Evolutionary conservation across 2,329 filamentous ascomycete species (phyloP), one percentile per base, ranked within the genome.

Genomic region (Aspergillus neoniger): DNA sequence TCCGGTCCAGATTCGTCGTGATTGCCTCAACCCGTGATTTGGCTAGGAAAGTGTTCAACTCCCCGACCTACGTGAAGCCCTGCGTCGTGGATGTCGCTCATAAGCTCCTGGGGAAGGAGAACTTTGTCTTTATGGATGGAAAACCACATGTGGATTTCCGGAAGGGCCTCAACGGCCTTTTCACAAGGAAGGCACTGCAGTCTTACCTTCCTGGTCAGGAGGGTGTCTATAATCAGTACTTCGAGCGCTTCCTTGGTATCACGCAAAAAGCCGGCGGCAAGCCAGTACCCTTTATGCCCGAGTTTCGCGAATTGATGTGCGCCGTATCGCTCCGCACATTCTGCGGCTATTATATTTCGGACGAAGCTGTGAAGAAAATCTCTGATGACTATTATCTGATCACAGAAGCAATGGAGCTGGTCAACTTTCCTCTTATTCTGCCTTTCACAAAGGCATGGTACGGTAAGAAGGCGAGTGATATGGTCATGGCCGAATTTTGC

Each of bases 121-220:
- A 95, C 81, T 96, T 91, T 91, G 92, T 96, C 8, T 96, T 96
- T 78, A 83, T 96, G 54, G 91, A 96, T 69, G 92, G 92, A 68
- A 93, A 91, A 79, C 85, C 86, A 39, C 92, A 96, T 69, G 88
- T 93, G 66, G 92, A 96, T 73, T 96, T 93, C 80, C 91, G 92
- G 73, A 94, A 95, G 80, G 92, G 92, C 30, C 82, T 96, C 65
- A 96, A 95, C 74, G 88, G 88, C 55, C 84, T 96, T 21, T 96
- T 96, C 81, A 96, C 92, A 43, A 90, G 91, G 74, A 87, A 88
- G 75, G 91, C 92, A 14, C 86, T 96, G 68, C 89, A 91, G 66
- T 83, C 82, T 64, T 96, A 96, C 75, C 86, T 96, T 41, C 92
- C 92, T n/a, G 90, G 88, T 15, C 92, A 96, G 79, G 90, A 96